Base-by-base conservation (phyloP, 2,329 filamentous ascomycete genomes). In the Sporothrix mexicana region DNA sequence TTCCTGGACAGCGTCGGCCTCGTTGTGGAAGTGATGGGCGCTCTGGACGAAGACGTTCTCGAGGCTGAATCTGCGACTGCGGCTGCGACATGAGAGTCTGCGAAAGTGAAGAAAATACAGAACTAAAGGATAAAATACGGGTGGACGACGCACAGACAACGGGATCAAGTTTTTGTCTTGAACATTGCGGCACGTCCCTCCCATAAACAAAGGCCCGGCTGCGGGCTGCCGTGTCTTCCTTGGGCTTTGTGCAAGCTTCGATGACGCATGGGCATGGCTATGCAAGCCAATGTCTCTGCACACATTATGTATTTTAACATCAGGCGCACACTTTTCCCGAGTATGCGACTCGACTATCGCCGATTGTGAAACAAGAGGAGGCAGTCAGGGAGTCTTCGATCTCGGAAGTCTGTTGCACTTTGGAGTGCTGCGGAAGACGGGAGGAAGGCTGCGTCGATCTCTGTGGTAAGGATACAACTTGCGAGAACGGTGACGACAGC, bases 1-100 rank as follows among this genome's bases (percentile, higher is more conserved):
- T 98, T 98, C 82, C 94, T 98, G 86, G 95, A 98, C 78, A 97
- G 92, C 77, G 81, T 98, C 72, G 89, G 90, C 70, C 89, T 98
- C 5, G 91, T 98, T 0, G 81, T 98, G 57, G 93, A 94, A 71
- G 92, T 97, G 17, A 97, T 98, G 92, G 90, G 93, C 81, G 92
- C 97, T 80, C 82, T 98, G 77, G 95, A 98, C 81, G 88, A 91
- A 36, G 95, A 98, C 83, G 91, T 96, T 1, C 80, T 97, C 53
- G 88, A 80, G 62, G 71, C 69, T 13, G 45, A 36, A 13, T 43
- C 49, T 13, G 49, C 73, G 7, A 72, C 70, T 13, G 45, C 20
- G 13, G 43, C 49, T 8, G 49, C 73, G 12, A 72, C 70, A 30
- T 74, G 69, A 74, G 12, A 36, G 15, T 10, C 13, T 15, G 4